phyloP scores from a whole-genome alignment of 129 eudicot species.

The Cynara cardunculus region DNA sequence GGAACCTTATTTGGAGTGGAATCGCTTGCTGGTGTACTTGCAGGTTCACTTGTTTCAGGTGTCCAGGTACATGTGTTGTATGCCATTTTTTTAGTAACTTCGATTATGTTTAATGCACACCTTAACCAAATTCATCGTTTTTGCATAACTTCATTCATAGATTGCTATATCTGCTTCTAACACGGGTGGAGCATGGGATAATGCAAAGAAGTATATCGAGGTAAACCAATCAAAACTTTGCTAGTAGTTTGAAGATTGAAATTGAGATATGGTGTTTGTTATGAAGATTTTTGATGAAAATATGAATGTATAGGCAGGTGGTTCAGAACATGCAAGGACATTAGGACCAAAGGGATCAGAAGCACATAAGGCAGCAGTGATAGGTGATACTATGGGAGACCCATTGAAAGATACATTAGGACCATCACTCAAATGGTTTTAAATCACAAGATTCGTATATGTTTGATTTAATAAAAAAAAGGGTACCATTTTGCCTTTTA shows the following conservation, averaged over 20 bases:
- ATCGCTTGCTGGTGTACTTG: no score
- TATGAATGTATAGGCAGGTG: constrained; percentile 35
- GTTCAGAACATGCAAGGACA: constrained; percentile 37
- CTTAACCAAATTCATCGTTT: background rate
- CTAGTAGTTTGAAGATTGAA: no score
- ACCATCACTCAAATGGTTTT: constrained; percentile 42
- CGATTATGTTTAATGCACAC: no score
- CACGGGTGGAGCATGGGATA: constrained; percentile 62
- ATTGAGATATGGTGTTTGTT: background rate
- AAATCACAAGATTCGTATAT: background rate
- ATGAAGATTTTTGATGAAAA: background rate
- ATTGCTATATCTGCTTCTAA: constrained; percentile 53
- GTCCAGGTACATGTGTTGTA: no score
- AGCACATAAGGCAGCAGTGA: constrained; percentile 53
- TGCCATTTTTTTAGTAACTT: background rate
- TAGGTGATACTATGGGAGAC: constrained; percentile 55
- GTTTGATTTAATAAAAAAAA: background rate
- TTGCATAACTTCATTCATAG: background rate
- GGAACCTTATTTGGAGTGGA: no score
- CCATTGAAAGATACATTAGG: constrained; percentile 54
- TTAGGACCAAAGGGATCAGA: constrained; percentile 57
- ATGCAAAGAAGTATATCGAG: constrained; percentile 56
- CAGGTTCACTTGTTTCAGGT: no score
- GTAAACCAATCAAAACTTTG: no score
- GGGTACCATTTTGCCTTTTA: background rate